phyloP scores from a whole-genome alignment of 2,329 filamentous ascomycete genomes.

The Cercospora berteroae region DNA sequence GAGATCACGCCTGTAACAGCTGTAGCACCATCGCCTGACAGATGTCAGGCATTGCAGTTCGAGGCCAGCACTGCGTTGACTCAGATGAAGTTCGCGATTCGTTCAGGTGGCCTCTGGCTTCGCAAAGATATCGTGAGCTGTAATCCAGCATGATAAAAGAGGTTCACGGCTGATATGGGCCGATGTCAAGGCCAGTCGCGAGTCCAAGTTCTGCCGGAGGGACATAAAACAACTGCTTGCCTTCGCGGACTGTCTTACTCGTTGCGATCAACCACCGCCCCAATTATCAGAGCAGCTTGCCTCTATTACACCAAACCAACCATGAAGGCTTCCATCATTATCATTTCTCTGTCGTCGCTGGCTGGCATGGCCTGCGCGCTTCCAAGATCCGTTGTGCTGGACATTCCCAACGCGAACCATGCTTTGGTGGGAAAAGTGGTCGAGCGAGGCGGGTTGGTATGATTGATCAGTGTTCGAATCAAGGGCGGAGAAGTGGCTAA shows the following conservation, averaged over 20 bases:
- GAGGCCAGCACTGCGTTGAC: background rate
- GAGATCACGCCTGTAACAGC: background rate
- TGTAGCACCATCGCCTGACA: background rate
- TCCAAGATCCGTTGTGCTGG: background rate
- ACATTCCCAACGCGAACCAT: background rate
- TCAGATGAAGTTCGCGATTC: background rate
- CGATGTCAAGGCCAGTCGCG: background rate
- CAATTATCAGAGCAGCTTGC: background rate
- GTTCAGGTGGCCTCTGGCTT: background rate
- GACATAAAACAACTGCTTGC: background rate
- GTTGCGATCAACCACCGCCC: background rate
- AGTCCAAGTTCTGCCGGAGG: background rate
- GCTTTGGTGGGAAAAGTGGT: background rate
- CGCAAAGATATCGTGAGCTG: background rate
- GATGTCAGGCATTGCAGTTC: background rate
- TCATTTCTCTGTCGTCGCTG: background rate
- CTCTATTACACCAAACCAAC: background rate
- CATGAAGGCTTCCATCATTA: background rate
- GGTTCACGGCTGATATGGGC: background rate
- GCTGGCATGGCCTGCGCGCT: background rate
- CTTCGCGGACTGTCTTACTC: background rate
- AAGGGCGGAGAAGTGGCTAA: background rate
- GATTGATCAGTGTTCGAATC: no score
- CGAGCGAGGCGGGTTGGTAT: background rate
- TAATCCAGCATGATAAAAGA: background rate